phyloP scores from a whole-genome alignment of 352 stramenopile genomes.

The Proteromonas lacertae region DNA sequence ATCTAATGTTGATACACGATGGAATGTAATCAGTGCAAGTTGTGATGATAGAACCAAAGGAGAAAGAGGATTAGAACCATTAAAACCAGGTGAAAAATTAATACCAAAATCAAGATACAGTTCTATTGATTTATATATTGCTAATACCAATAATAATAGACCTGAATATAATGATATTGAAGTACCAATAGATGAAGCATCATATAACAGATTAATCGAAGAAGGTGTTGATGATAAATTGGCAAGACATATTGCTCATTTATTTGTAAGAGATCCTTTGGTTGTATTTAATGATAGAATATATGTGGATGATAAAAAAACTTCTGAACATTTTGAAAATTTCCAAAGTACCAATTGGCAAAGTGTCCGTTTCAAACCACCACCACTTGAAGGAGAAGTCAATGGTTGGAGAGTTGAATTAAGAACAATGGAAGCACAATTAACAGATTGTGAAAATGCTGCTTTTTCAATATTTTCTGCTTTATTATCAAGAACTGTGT shows the following conservation, averaged over 20 bases:
- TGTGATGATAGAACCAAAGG: slow-evolving; percentile 65
- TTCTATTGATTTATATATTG: slow-evolving; percentile 8
- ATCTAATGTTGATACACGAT: slow-evolving; percentile 55
- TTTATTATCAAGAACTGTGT: slow-evolving; percentile 77
- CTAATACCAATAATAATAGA: slow-evolving; percentile 2
- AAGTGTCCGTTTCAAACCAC: slow-evolving; percentile 98
- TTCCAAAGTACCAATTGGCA: slow-evolving; percentile 99
- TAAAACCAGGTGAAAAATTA: slow-evolving; percentile 43
- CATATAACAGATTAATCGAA: slow-evolving; percentile 44
- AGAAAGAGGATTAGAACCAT: slow-evolving; percentile 35
- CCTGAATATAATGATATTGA: slow-evolving; percentile 62
- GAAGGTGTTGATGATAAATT: slow-evolving; percentile 69
- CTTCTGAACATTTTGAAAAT: slow-evolving; percentile 89
- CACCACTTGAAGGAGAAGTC: slow-evolving; percentile 24
- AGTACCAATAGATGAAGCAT: slow-evolving; percentile 62
- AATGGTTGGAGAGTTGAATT: slow-evolving; percentile 48
- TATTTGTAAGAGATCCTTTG: slow-evolving; percentile 92
- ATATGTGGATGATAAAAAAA: slow-evolving; percentile 29
- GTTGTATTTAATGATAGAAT: slow-evolving; percentile 48
- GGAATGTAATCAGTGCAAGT: slow-evolving; percentile 76
- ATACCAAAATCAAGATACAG: slow-evolving; percentile 72
- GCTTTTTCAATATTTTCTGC: slow-evolving; percentile 94
- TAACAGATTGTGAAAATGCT: slow-evolving; percentile 99
- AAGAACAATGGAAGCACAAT: slow-evolving; percentile 93
- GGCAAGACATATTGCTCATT: slow-evolving; percentile 78